Evolutionary conservation across 148 eudicot genomes (phyloP), one percentile per base, ranked within the genome.

Genomic region (Vaccinium myrtillus): DNA sequence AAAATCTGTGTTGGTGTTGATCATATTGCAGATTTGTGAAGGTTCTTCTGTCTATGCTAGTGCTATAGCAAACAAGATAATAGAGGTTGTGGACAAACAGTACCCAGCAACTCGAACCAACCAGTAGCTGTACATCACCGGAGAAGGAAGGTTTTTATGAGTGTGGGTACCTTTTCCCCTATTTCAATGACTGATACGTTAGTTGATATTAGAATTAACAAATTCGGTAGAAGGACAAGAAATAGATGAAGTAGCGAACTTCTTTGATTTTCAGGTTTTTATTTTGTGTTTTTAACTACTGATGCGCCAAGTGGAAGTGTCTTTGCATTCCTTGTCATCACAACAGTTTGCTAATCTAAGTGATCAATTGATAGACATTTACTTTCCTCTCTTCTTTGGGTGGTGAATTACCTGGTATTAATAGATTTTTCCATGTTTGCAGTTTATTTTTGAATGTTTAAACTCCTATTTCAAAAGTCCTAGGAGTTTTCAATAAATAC

Each of bases 11-110:
- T 8, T 79, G 19, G 43, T 59, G 59, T 79, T 79, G 65, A 70
- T 25, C 25, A 59, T 69, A 18, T 75, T 89, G 91, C 92, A 96
- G 99, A 95, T 95, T 85, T 89, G 89, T 86, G 98, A 95, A 89
- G 98, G 99, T 19, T 96, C 96, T 59, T 89, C 91, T 21, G 94
- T 96, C 6, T 96, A 96, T 87, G 98, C 98, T 53, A 91, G 96
- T 89, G 94, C 97, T n/a, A 89, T 96, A 25, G 98, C 99, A 13
- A 93, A 93, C 91, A 95, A 91, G 88, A 80, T 96, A 63, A 91
- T 95, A 58, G 96, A 92, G 86, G 97, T 90, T 82, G 92, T 94
- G 84, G 96, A 96, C 78, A 93, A 87, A 83, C 92, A 96, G 21
- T 90, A 93, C 84, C 86, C 87, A 73, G 86, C 89, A 73, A 81